Conservation (phyloP, 192 early-diverging fungal genomes). For the Backusella macrospora region DNA sequence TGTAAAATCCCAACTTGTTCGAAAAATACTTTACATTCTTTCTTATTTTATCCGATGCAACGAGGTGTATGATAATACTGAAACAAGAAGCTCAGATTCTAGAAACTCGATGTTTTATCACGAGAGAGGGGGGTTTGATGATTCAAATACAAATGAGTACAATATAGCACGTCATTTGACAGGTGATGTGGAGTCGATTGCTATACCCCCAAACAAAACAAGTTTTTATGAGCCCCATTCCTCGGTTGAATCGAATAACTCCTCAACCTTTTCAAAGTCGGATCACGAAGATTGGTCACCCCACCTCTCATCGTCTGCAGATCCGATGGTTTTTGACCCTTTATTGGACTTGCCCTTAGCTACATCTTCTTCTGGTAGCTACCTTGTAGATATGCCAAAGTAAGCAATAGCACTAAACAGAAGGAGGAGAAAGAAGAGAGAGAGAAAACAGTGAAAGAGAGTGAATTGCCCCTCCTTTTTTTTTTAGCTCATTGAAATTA, state of each 20-base stretch:
- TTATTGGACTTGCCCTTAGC: conserved; percentile 3
- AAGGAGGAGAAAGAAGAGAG: background rate
- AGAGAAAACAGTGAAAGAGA: background rate
- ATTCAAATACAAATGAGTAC: conserved; percentile 31
- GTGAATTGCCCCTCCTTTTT: background rate
- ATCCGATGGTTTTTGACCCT: conserved; percentile 7
- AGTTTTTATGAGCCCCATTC: conserved; percentile 3
- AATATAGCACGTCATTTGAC: conserved; percentile 37
- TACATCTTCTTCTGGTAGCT: conserved; percentile 22
- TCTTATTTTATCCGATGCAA: conserved; percentile 64
- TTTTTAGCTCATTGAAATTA: background rate
- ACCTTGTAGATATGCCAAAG: conserved; percentile 29
- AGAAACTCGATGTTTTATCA: conserved; percentile 25
- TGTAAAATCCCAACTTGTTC: conserved; percentile 46
- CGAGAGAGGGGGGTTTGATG: conserved; percentile 23
- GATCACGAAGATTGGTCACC: conserved; percentile 19
- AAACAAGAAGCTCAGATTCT: conserved; percentile 15
- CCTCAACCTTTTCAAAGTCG: conserved; percentile 13
- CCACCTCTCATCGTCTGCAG: conserved; percentile 8
- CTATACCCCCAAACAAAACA: conserved; percentile 16
- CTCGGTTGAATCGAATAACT: conserved; percentile 19
- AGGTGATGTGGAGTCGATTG: conserved; percentile 29
- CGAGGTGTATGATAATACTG: conserved; percentile 54
- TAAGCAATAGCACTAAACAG: background rate
- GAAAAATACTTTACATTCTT: conserved; percentile 53